Conservation (phyloP, 768 basidiomycete genomes). For the Auricularia auricula-judae region DNA sequence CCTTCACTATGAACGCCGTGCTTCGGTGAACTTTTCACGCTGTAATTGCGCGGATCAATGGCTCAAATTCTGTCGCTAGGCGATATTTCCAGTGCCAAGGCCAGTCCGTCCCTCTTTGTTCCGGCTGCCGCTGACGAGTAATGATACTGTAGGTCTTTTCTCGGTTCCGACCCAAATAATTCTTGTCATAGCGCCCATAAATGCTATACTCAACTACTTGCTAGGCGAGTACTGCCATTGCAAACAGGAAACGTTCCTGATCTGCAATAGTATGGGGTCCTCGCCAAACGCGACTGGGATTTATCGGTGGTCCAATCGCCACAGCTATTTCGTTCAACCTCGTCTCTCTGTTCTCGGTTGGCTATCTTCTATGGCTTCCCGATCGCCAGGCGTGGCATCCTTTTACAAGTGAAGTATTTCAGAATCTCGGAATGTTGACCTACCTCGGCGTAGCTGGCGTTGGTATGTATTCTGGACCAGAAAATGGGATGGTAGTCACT, state of each 20-base stretch:
- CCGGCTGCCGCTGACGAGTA: no score
- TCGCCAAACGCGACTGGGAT: slow-evolving; percentile 65
- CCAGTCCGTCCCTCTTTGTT: slow-evolving; percentile 11
- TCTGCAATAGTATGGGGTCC: slow-evolving; percentile 64
- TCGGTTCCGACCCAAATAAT: slow-evolving; percentile 76
- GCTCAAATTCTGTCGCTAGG: slow-evolving; percentile 17
- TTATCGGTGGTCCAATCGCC: slow-evolving; percentile 85
- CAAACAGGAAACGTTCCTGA: not conserved
- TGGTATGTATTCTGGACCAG: slow-evolving; percentile 22
- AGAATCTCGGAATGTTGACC: slow-evolving; percentile 53
- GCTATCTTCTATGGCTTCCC: slow-evolving; percentile 55
- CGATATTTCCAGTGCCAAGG: slow-evolving; percentile 81
- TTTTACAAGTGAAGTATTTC: slow-evolving; percentile 50
- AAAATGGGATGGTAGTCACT: slow-evolving; percentile 9
- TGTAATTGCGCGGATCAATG: no score
- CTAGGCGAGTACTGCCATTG: slow-evolving; percentile 45
- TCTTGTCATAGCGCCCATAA: slow-evolving; percentile 73
- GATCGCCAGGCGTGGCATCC: slow-evolving; percentile 75
- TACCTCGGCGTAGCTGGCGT: slow-evolving; percentile 77
- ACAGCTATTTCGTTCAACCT: slow-evolving; percentile 84
- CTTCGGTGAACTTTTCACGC: slow-evolving; percentile 26
- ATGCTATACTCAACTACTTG: slow-evolving; percentile 70
- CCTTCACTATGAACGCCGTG: slow-evolving; percentile 48
- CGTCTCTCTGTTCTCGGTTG: slow-evolving; percentile 49
- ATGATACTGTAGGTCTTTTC: slow-evolving; percentile 48